Evolutionary conservation across 331 rosid species (phyloP).

Genomic region (Malus hybrid): DNA sequence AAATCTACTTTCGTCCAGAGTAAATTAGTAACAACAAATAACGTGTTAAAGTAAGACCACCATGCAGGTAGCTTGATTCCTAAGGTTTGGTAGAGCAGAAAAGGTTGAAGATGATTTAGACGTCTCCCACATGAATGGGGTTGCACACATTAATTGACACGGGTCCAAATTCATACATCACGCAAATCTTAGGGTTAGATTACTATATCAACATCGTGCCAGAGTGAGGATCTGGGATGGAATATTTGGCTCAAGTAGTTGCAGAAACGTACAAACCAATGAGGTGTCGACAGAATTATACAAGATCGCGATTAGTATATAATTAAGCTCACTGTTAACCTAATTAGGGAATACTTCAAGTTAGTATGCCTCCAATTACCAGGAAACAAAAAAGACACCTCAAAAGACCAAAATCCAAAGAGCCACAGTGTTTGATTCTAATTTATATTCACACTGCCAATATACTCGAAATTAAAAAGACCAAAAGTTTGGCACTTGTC

Average conservation of each 20-base stretch:
- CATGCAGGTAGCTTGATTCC: background rate
- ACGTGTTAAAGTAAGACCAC: background rate
- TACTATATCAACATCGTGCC: conserved; percentile 22
- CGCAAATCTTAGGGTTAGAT: conserved; percentile 18
- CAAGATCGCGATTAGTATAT: conserved; percentile 20
- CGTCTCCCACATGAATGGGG: background rate
- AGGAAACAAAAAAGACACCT: conserved; percentile 70
- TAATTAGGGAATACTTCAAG: conserved; percentile 25
- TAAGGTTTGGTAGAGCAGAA: background rate
- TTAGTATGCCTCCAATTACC: conserved; percentile 53
- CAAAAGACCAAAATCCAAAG: conserved; percentile 56
- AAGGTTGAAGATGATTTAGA: background rate
- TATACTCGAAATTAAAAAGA: background rate
- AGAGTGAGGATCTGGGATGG: conserved; percentile 26
- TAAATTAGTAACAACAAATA: background rate
- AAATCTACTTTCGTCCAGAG: too few relatives aligned
- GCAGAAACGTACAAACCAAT: conserved; percentile 49
- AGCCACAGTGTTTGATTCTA: conserved; percentile 40
- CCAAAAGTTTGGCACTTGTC: conserved; percentile 35
- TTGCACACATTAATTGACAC: conserved; percentile 1
- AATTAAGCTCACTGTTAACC: conserved; percentile 11
- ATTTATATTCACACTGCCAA: background rate
- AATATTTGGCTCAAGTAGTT: conserved; percentile 37
- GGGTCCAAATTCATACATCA: conserved; percentile 6
- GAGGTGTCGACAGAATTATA: conserved; percentile 20